phyloP scores from a whole-genome alignment of 176 grass and related monocot genomes.

The Hyparrhenia diplandra region DNA sequence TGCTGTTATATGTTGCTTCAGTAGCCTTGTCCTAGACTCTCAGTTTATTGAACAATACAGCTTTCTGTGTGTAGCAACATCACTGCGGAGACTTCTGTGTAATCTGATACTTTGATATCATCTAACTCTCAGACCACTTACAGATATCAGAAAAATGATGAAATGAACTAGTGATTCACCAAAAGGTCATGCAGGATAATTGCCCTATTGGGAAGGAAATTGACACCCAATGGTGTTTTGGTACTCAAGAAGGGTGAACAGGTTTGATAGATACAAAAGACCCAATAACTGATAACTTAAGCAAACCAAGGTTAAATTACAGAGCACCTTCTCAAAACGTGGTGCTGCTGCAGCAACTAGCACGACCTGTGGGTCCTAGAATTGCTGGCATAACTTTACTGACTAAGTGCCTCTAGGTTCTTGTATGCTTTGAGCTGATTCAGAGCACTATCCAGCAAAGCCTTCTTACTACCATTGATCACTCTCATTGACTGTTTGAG shows the following conservation, averaged over 20 bases:
- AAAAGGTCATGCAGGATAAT: background rate
- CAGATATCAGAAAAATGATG: background rate
- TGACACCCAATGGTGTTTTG: background rate
- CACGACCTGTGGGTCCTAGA: no score
- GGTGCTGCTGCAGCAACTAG: background rate
- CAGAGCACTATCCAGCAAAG: constrained; percentile 24
- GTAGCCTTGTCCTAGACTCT: background rate
- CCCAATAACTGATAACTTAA: background rate
- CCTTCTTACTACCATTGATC: constrained; percentile 29
- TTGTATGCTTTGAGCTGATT: constrained; percentile 31
- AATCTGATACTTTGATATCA: background rate
- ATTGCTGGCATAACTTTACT: background rate
- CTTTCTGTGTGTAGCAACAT: background rate
- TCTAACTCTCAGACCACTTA: background rate
- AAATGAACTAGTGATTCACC: background rate
- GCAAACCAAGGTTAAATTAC: background rate
- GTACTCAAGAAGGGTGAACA: background rate
- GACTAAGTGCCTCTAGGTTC: constrained; percentile 26
- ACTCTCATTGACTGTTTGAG: constrained; percentile 24
- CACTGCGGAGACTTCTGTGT: background rate
- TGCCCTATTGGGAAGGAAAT: background rate
- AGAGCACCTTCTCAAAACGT: background rate
- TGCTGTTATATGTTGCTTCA: background rate
- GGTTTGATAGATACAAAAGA: constrained; percentile 12
- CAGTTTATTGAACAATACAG: background rate